Base-by-base conservation (phyloP, 345 rosid species). In the Nephelium lappaceum region DNA sequence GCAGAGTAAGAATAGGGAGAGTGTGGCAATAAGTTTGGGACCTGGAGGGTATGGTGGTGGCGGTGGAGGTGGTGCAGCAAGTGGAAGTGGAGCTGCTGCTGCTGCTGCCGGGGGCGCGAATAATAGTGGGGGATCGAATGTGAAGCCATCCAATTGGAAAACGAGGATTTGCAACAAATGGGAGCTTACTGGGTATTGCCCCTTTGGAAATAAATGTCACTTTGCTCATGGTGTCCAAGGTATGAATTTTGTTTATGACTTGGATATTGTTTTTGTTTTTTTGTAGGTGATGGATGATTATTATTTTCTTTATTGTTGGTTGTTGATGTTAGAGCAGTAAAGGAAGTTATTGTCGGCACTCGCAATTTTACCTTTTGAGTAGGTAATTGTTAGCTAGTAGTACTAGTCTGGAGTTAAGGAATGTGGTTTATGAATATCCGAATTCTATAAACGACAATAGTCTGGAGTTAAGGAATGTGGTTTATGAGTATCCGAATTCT, bases 141-240 rank as follows among this genome's bases (percentile, higher is more conserved):
- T 87, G 79, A 96, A 96, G 89, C 97, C 98, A 0, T 92, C 98
- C 4, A 96, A 93, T 85, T 96, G 99, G 99, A 96, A 96, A 81
- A 94, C 97, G 5, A 88, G 98, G 87, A 96, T 96, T 72, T 96
- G 97, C 75, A 96, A 96, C 77, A 96, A 96, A 85, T 94, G 97
- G 98, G 99, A 95, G 86, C 84, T 95, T 45, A 95, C 99, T 2
- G 97, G 98, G 7, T 93, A 93, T 78, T 93, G 99, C 75, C 99
- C 98, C 0, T 95, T 95, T 83, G 99, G 99, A 75, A 95, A 84
- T 77, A 94, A 93, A 79, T 96, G 97, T 82, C 99, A 96, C 85
- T 95, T 95, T 84, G 98, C 99, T 55, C 99, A 92, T 84, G 99
- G 99, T 60, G 84, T 81, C 85, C 92, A 84, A 77, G 99, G 99